A percentile compares a stretch with the other conserved stretches of the same genome.
These are phyloP conservation scores for Phytophthora colocasiae DNA, from an alignment of 352 stramenopile genomes.

Conservation along the genomic window DNA sequence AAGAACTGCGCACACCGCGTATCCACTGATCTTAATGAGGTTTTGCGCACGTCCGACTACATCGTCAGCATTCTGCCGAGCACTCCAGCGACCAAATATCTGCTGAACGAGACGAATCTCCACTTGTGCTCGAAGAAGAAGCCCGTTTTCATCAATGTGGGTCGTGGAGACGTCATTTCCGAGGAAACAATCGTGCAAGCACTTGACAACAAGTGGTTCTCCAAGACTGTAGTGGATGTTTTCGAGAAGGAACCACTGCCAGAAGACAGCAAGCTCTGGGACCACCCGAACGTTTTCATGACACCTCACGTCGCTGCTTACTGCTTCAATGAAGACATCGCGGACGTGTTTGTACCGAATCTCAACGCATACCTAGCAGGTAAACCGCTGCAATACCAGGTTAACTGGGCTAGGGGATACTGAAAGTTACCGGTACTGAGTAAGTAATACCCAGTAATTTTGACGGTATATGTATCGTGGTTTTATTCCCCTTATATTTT, in stretches of 20 bases:
- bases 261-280: constrained; percentile 62
- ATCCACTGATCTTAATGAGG: constrained; percentile 54
- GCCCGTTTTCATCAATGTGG: constrained; percentile 91
- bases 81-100: constrained; percentile 68
- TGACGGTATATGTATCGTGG: not conserved
- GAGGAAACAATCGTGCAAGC: constrained; percentile 61
- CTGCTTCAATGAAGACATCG: constrained; percentile 75
- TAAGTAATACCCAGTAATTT: not conserved
- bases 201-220: constrained; percentile 69
- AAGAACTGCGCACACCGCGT: constrained; percentile 42
- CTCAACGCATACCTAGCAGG: constrained; percentile 39
- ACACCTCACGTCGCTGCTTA: constrained; percentile 82
- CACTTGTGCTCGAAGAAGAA: constrained; percentile 53
- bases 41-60: constrained; percentile 69
- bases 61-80: constrained; percentile 87
- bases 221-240: constrained; percentile 56
- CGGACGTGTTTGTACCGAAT: constrained; percentile 70
- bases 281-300: constrained; percentile 59
- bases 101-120: constrained; percentile 65
- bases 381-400: constrained; percentile 26
- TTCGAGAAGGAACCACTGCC: constrained; percentile 55
- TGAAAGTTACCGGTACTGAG: constrained; percentile 5
- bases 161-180: constrained; percentile 81
- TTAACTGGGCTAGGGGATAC: constrained; percentile 39
- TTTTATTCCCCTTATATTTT: not conserved